Base-by-base conservation (phyloP, 1,139 yeast genomes). In the Hyphopichia wangnamkhiaoensis region DNA sequence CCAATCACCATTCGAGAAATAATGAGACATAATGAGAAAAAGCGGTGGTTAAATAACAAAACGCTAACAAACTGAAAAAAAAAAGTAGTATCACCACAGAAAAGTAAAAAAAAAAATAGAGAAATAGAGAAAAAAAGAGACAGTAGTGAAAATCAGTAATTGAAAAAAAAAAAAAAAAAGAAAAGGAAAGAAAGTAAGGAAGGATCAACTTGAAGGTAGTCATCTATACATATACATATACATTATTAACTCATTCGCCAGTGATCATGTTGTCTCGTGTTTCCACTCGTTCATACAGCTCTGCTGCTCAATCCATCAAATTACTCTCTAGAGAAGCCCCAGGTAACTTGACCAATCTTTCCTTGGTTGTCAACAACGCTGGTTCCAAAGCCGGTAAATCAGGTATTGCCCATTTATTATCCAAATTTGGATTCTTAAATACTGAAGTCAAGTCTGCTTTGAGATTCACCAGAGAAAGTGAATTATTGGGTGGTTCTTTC, bases 401-500 rank as follows among this genome's bases (percentile, higher is more conserved):
- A 46, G 98, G 98, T 66, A 69, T 84, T 48, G 76, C 98, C 37
- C 98, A 93, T 66, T 71, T 90, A 52, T 77, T 91, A 58, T 81
- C 94, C 56, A 81, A 90, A 67, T 90, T 80, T 67, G 84, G 84
- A 57, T 93, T 85, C 75, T 80, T 87, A 65, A 85, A 86, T 76
- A 90, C 96, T 47, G 76, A 76, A 49, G 65, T 80, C 54, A 89
- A 90, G 67, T 85, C 96, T 26, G 96, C 95, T 24, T 77, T 93
- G 61, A 87, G 98, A 73, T 76, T 91, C 59, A 86, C 91, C 57
- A 86, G 98, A 69, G 98, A 94, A 71, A 73, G 93, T 41, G 99
- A 94, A 72, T 80, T 93, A 51, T 77, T 93, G 54, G 98, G 98
- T 50, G 98, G 96, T 59, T 69, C 68, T 48, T 80, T 89, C 63